Evolutionary conservation across 2,329 filamentous ascomycete species (phyloP), one percentile per base, ranked within the genome.

Genomic region (Pezicula radicicola): DNA sequence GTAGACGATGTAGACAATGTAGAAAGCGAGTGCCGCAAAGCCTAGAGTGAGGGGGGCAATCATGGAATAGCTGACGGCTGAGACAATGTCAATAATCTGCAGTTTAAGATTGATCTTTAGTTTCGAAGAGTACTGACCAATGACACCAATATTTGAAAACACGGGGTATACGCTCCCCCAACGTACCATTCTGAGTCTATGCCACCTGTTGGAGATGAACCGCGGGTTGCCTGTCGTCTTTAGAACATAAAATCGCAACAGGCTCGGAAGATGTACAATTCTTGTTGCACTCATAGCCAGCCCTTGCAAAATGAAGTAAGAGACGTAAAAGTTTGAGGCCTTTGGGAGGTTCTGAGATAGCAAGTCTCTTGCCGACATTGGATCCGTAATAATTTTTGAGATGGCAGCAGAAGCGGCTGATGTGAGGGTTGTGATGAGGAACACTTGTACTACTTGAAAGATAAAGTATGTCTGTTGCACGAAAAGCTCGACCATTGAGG

Each of bases 281-380:
- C 79, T 75, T 47, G 78, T 76, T 2, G 82, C 75, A 35, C 81
- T 81, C 63, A 85, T 81, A 2, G 79, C 82, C 51, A 88, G 68
- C 2, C 84, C 84, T 63, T 88, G 84, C 2, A 88, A 70, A 36
- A 88, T 76, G 54, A 88, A 85, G 65, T 88, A 88, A 0, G 80
- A 81, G 8, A 88, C 75, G 63, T 87, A 88, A 63, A 87, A 88
- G 60, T 85, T 88, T 33, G 83, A 83, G 2, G 83, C 80, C 27
- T 72, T 75, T 2, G 85, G 85, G 2, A 88, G 73, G 44, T 82
- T 77, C 15, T 75, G 58, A 1, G 82, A 80, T 3, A 85, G 72
- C 44, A 84, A 59, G 2, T 60, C 66, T 1, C 78, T 72, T 6
- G 79, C 72, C 1, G 68, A 68, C 7, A 69, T 60, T 4, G 82